phyloP scores from a whole-genome alignment of 352 stramenopile genomes.

The Globisporangium heterothallicum region DNA sequence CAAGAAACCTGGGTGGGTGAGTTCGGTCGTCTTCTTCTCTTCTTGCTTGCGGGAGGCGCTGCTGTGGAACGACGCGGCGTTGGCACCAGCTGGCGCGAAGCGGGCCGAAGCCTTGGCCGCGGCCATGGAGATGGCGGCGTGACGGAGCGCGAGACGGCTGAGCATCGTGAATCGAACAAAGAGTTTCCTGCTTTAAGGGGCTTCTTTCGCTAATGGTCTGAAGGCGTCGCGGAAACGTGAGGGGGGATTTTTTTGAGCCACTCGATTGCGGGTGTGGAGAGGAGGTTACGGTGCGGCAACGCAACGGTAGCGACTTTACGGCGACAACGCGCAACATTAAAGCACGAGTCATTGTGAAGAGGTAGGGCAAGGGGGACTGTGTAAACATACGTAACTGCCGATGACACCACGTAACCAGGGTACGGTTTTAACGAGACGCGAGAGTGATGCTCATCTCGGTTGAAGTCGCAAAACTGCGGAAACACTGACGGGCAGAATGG shows the following conservation, averaged over 20 bases:
- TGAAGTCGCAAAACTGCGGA: too few relatives aligned
- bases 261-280: not conserved
- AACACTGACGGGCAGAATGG: too few relatives aligned
- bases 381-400: not conserved
- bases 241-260: slow-evolving; percentile 13
- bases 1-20: slow-evolving; percentile 51
- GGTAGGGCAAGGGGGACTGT: not conserved
- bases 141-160: slow-evolving; percentile 66
- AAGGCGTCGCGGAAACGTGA: not conserved
- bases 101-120: slow-evolving; percentile 25
- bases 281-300: not conserved
- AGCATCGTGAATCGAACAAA: slow-evolving; percentile 44
- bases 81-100: slow-evolving; percentile 11
- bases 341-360: not conserved
- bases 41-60: slow-evolving; percentile 44
- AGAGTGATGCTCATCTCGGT: too few relatives aligned
- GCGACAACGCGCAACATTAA: not conserved
- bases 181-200: slow-evolving; percentile 4
- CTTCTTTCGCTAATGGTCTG: slow-evolving; percentile 16
- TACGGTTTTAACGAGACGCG: too few relatives aligned
- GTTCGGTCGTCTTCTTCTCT: slow-evolving; percentile 33
- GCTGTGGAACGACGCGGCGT: slow-evolving; percentile 51
- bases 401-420: too few relatives aligned
- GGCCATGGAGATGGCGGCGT: slow-evolving; percentile 45
- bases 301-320: not conserved